Evolutionary conservation across 225 moss, liverwort and hornwort genomes (phyloP).

Genomic region (Sphagnum tenellum): DNA sequence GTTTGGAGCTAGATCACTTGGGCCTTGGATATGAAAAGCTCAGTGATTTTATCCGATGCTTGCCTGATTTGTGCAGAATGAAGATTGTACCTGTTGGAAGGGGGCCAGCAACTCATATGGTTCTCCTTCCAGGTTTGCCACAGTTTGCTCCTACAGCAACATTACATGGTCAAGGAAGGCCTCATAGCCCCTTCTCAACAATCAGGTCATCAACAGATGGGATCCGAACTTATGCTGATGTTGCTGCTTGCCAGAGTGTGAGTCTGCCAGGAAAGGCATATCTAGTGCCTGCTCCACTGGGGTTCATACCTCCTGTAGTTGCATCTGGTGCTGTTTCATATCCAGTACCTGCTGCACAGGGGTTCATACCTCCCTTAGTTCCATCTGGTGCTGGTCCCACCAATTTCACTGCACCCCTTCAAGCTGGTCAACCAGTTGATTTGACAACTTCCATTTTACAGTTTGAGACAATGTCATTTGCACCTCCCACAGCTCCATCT

Average conservation of each 20-base stretch:
- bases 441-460: too few species aligned
- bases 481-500: slow-evolving; percentile 13
- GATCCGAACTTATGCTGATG: slow-evolving; percentile 78
- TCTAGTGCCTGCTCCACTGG: slow-evolving; percentile 9
- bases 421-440: too few species aligned
- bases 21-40: slow-evolving; percentile 80
- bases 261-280: slow-evolving; percentile 10
- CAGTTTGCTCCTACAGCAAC: slow-evolving; percentile 16
- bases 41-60: slow-evolving; percentile 79
- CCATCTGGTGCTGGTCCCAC: slow-evolving; percentile 1
- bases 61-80: slow-evolving; percentile 86
- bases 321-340: slow-evolving; percentile 11
- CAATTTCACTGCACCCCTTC: too few species aligned
- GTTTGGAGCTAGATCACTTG: slow-evolving; percentile 88
- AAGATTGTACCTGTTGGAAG: slow-evolving; percentile 95
- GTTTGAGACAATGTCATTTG: background rate
- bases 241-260: slow-evolving; percentile 42
- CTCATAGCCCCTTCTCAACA: slow-evolving; percentile 24
- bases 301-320: slow-evolving; percentile 8
- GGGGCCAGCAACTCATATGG: slow-evolving; percentile 97
- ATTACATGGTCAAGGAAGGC: slow-evolving; percentile 17
- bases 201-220: slow-evolving; percentile 58
- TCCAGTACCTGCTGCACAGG: slow-evolving; percentile 12
- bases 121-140: slow-evolving; percentile 54
- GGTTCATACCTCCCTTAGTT: background rate